Percentiles rank a stretch among this genome's conserved stretches.
Conservation (phyloP, 768 basidiomycete genomes). For the Leccinum pellstonianum region DNA sequence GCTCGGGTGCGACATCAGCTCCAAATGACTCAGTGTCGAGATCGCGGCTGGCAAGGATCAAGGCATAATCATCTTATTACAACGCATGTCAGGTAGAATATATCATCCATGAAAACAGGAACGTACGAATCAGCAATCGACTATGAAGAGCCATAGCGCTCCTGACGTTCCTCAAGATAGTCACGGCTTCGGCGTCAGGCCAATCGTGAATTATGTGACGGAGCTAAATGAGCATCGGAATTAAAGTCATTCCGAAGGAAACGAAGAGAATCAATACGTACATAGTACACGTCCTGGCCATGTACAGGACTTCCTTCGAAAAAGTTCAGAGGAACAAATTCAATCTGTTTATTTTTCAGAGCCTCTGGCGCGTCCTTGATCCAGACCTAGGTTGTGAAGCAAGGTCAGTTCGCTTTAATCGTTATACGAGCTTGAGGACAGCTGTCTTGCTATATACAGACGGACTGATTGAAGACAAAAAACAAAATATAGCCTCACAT, state of each 20-base stretch:
- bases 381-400: neutral
- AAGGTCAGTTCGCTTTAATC: neutral
- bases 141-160: conserved; percentile 31
- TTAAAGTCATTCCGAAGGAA: neutral
- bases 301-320: neutral
- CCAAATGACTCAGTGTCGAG: conserved; percentile 3
- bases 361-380: neutral
- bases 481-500: conserved; percentile 8
- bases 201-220: conserved; percentile 37
- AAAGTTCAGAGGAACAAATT: neutral
- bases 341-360: neutral
- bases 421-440: neutral
- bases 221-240: conserved; percentile 14
- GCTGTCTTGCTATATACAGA: neutral
- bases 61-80: conserved; percentile 23
- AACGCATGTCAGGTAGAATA: neutral
- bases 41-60: conserved; percentile 13
- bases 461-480: neutral
- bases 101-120: neutral
- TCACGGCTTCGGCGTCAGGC: conserved; percentile 33
- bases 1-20: conserved; percentile 39
- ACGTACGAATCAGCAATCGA: conserved; percentile 35
- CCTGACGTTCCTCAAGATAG: conserved; percentile 31
- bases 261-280: neutral
- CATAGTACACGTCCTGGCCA: neutral